Base-by-base conservation (phyloP, 1,284 basidiomycete species). In the Gomphus bonarii region DNA sequence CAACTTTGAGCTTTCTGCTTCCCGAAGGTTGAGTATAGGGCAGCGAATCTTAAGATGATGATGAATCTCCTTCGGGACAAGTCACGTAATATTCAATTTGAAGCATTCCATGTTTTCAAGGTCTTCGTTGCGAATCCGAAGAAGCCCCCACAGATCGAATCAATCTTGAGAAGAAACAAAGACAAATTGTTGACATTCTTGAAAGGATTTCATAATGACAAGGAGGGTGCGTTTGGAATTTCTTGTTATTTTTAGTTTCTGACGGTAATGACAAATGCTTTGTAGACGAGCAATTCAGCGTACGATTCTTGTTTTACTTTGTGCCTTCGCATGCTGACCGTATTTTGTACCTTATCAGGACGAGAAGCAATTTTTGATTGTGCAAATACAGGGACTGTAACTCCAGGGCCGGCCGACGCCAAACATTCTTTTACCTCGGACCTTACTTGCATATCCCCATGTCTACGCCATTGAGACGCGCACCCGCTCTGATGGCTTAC, bases 41-140 rank as follows among this genome's bases (percentile, higher is more conserved):
- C 18, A 58, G 87, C 87, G 40, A 99, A 99, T 68, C 79, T 99
- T 60, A 98, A 98, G 82, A 91, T 95, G 82, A 97, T 99, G 92
- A 99, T 99, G 95, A 99, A 99, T 70, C 80, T 99, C 54, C 75
- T 99, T 52, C 80, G 94, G 61, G 94, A 98, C 68, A 94, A 94
- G 77, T 95, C 92, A 77, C 91, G 93, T 77, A 98, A 99, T 70
- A 99, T 99, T 55, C 95, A 99, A 71, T 99, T 98, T 61, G 95
- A 99, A 70, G 95, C 95, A 2, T 99, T 99, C 73, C 97, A 99
- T 66, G 97, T 99, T 35, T 99, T 99, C 82, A 99, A 99, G 82
- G 95, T 97, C 5, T 99, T 99, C 66, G 95, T 99, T 38, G 95
- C 97, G 43, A 99, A 99, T 68, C 95, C 95, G 22, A 97, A 97